Evolutionary conservation across 2,329 filamentous ascomycete species (phyloP), one percentile per base, ranked within the genome.

Genomic region (Claviceps purpurea): DNA sequence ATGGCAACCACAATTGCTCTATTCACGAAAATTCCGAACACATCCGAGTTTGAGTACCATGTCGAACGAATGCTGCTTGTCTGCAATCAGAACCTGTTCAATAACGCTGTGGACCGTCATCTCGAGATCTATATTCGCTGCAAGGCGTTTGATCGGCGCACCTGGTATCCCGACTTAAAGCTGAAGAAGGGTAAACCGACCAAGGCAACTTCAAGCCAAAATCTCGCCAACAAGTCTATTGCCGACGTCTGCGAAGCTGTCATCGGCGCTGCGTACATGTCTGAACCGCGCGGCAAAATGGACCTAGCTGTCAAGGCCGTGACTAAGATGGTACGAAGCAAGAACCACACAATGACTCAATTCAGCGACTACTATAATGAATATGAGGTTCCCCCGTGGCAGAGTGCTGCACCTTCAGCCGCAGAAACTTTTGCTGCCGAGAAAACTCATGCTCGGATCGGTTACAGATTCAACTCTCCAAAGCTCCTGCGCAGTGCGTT

Each of bases 161-260:
- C 77, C 1, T 98, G 93, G 93, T 97, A 97, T 62, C 93, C 93
- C 0, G 79, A 87, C 54, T 70, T 95, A 38, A 80, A 78, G 30
- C 72, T 96, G 20, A 75, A 84, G 5, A 78, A 78, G 54, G 91
- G 91, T 34, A 94, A 91, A 71, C 69, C 72, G 45, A 66, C 72
- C 11, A 71, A 69, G 26, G 56, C 56, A 2, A 52, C 56, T 1
- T 66, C 71, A 5, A 75, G 69, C 10, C 90, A 96, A 62, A 71
- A 70, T 0, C 76, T 98, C 2, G 84, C 82, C 0, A 87, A 95
- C 67, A 98, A 98, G 71, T 85, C 86, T 1, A 84, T 95, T 60
- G 91, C 93, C 3, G 93, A 97, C 66, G 89, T 97, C 0, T 95
- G 88, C 55, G 93, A 97, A 64, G 91, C 93, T 0, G 70, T 96